A percentile compares a stretch with the other conserved stretches of the same genome.
These are phyloP conservation scores for Amanita pseudoporphyria DNA, from an alignment of 768 basidiomycete genomes.

Conservation along the genomic window DNA sequence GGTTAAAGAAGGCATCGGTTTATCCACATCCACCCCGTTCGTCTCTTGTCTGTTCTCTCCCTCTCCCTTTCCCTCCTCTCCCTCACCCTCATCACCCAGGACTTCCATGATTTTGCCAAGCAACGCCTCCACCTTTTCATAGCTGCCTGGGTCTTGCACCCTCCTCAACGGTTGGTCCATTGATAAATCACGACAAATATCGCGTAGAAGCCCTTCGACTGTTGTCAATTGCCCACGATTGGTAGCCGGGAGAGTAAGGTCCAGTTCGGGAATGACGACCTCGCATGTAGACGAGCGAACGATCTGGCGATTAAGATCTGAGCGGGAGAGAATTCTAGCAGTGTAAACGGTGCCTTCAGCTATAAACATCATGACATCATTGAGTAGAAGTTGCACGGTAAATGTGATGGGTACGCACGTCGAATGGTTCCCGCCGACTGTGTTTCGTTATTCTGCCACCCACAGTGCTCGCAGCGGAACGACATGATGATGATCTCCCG, in stretches of 20 bases:
- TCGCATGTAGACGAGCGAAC: constrained; percentile 83
- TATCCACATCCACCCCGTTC: not conserved
- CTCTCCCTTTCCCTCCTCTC: constrained; percentile 33
- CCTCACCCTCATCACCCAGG: constrained; percentile 46
- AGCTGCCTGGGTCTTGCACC: constrained; percentile 65
- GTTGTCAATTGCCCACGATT: constrained; percentile 91
- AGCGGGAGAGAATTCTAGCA: constrained; percentile 57
- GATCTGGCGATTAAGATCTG: constrained; percentile 87
- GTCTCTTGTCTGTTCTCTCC: constrained; percentile 26
- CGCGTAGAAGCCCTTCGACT: constrained; percentile 83
- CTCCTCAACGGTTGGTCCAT: constrained; percentile 77
- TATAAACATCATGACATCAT: constrained; percentile 18
- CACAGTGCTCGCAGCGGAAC: constrained; percentile 93
- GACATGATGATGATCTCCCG: constrained; percentile 93
- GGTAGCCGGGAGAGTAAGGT: constrained; percentile 82
- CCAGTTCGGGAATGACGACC: constrained; percentile 76
- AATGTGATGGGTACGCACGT: constrained; percentile 37
- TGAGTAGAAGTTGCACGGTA: not conserved
- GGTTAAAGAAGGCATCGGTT: constrained; percentile 66
- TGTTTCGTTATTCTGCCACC: constrained; percentile 84
- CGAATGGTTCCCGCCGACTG: constrained; percentile 83
- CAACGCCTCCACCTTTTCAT: constrained; percentile 65
- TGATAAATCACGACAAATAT: constrained; percentile 72
- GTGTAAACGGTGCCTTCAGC: constrained; percentile 84
- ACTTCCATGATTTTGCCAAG: constrained; percentile 57